Percentiles rank a stretch among this genome's conserved stretches.
These are phyloP conservation scores for Neocallimastix lanati DNA, from an alignment of 192 early-diverging fungal genomes.

Conservation along the genomic window DNA sequence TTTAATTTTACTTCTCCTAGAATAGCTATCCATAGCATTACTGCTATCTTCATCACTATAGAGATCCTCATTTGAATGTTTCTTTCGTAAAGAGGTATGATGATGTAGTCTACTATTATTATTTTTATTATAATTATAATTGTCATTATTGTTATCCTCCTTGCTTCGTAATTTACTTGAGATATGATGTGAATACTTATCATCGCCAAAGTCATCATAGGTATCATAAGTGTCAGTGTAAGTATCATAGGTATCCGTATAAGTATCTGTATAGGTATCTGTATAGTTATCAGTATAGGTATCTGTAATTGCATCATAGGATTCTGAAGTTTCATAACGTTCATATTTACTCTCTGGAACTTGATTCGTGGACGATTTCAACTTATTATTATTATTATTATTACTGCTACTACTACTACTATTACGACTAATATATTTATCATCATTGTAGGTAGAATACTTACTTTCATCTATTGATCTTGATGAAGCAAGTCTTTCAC, in stretches of 20 bases:
- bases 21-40: background rate
- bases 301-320: background rate
- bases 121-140: no score
- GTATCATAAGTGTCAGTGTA: background rate
- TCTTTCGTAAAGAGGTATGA: background rate
- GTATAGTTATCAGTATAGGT: no score
- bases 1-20: background rate
- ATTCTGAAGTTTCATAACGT: background rate
- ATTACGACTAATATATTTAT: background rate
- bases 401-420: no score
- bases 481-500: background rate
- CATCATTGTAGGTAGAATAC: background rate
- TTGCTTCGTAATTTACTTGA: background rate
- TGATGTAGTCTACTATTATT: background rate
- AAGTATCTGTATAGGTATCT: no score
- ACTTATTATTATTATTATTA: no score
- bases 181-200: background rate
- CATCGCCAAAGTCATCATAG: background rate
- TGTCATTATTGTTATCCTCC: no score
- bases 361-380: no score
- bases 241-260: background rate
- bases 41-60: background rate
- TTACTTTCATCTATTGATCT: background rate
- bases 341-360: background rate
- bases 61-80: background rate